Conservation (phyloP, 257 asterid genomes). For the Mitragyna speciosa region DNA sequence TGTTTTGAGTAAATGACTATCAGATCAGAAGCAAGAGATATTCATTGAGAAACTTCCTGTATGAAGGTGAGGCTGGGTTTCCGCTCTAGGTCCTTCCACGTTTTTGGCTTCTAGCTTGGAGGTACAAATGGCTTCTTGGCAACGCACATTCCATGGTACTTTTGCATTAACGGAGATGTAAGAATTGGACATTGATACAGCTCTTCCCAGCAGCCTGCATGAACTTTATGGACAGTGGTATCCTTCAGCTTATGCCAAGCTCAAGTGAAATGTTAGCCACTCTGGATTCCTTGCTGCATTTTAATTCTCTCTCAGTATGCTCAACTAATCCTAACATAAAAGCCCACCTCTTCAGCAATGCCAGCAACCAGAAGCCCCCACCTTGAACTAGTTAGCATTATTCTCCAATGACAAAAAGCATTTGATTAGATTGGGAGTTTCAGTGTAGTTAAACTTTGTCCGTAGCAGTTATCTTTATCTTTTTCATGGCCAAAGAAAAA, state of each 20-base stretch:
- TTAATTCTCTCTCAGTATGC: conserved; percentile 7
- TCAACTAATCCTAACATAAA: conserved; percentile 15
- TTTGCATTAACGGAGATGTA: conserved; percentile 51
- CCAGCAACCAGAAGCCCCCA: conserved; percentile 23
- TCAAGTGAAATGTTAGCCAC: conserved; percentile 32
- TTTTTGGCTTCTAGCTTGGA: conserved; percentile 55
- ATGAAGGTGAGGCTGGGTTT: conserved; percentile 61
- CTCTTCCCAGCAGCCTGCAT: conserved; percentile 66
- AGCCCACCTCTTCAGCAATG: conserved; percentile 45
- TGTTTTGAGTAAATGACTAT: neutral
- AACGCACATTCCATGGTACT: conserved; percentile 61
- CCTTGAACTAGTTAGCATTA: conserved; percentile 17
- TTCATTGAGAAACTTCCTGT: conserved; percentile 63
- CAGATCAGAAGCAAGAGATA: conserved; percentile 8
- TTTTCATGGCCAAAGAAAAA: conserved; percentile 22
- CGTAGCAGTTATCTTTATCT: conserved; percentile 1
- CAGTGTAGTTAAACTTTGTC: conserved; percentile 7
- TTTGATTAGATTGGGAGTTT: conserved; percentile 4
- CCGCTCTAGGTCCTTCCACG: conserved; percentile 55
- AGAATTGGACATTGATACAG: conserved; percentile 44
- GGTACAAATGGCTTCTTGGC: conserved; percentile 56
- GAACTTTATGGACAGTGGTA: conserved; percentile 41
- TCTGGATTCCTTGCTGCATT: neutral
- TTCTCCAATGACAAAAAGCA: conserved; percentile 7
- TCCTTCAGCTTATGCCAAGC: conserved; percentile 39